Percentiles rank a stretch among this genome's conserved stretches.
Evolutionary conservation across 108 stramenopile genomes (phyloP).

Genomic region (Skeletonema tropicum): DNA sequence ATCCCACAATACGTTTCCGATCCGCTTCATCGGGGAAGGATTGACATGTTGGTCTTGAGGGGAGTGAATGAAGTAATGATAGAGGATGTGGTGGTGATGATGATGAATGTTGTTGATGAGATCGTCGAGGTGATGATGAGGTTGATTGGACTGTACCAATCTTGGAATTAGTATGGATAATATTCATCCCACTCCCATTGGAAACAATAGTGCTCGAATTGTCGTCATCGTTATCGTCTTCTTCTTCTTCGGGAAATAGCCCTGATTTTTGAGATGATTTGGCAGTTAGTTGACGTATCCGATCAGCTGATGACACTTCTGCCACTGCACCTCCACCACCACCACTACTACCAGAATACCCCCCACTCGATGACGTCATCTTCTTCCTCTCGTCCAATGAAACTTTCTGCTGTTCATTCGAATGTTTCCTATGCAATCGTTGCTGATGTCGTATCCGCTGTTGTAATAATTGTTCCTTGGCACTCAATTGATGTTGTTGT

Average conservation of each 20-base stretch:
- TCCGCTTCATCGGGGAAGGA: slow-evolving; percentile 42
- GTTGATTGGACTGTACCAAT: too few species aligned
- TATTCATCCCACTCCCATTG: slow-evolving; percentile 17
- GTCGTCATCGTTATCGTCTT: too few species aligned
- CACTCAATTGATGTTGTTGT: slow-evolving; percentile 20
- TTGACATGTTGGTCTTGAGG: slow-evolving; percentile 24
- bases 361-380: background rate
- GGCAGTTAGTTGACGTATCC: background rate
- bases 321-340: slow-evolving; percentile 4
- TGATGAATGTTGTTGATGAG: background rate
- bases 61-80: slow-evolving; percentile 32
- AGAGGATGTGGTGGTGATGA: too few species aligned
- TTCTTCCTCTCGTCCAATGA: too few species aligned
- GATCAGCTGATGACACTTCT: background rate
- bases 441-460: slow-evolving; percentile 31
- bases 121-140: background rate
- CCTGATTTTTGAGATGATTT: slow-evolving; percentile 3
- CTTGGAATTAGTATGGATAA: too few species aligned
- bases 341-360: background rate
- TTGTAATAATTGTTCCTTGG: slow-evolving; percentile 40
- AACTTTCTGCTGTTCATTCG: background rate
- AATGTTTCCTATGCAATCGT: slow-evolving; percentile 27
- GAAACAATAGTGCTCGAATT: slow-evolving; percentile 30
- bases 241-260: slow-evolving; percentile 14
- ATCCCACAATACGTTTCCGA: slow-evolving; percentile 58